Conservation (phyloP, 2,329 filamentous ascomycete genomes). For the Microdochium trichocladiopsis region DNA sequence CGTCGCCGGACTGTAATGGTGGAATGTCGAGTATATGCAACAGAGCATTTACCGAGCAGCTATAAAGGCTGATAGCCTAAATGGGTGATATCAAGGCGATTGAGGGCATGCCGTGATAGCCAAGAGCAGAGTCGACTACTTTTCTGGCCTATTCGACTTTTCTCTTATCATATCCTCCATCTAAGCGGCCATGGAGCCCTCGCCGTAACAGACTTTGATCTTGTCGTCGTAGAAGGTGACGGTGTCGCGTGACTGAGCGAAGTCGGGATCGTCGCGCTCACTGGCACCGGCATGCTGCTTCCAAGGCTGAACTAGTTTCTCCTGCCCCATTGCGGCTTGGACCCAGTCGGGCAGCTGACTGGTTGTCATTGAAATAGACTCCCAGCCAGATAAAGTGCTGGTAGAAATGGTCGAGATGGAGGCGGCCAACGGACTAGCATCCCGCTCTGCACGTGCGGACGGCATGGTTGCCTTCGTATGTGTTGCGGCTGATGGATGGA, state of each 20-base stretch:
- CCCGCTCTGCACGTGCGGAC: neutral
- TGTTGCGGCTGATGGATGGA: neutral
- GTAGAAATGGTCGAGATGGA: neutral
- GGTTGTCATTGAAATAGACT: neutral
- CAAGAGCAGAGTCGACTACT: too few species aligned
- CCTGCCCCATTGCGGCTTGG: slow-evolving; percentile 1
- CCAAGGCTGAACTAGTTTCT: slow-evolving; percentile 1
- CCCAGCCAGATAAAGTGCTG: neutral
- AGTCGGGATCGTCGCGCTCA: slow-evolving; percentile 1
- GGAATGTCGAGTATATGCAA: too few species aligned
- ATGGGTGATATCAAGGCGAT: too few species aligned
- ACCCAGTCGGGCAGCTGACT: neutral
- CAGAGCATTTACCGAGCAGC: too few species aligned
- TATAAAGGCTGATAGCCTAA: too few species aligned
- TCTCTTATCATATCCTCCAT: too few species aligned
- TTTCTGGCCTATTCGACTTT: too few species aligned
- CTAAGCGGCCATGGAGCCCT: neutral
- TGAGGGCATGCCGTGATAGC: too few species aligned
- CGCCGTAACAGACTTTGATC: slow-evolving; percentile 1
- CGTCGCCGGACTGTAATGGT: too few species aligned
- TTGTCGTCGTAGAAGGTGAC: slow-evolving; percentile 1
- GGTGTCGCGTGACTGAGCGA: slow-evolving; percentile 1
- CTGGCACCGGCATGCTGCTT: slow-evolving; percentile 1
- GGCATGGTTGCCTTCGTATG: neutral
- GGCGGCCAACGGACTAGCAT: neutral